Base-by-base conservation (phyloP, 768 basidiomycete species). In the Inosperma sp. region DNA sequence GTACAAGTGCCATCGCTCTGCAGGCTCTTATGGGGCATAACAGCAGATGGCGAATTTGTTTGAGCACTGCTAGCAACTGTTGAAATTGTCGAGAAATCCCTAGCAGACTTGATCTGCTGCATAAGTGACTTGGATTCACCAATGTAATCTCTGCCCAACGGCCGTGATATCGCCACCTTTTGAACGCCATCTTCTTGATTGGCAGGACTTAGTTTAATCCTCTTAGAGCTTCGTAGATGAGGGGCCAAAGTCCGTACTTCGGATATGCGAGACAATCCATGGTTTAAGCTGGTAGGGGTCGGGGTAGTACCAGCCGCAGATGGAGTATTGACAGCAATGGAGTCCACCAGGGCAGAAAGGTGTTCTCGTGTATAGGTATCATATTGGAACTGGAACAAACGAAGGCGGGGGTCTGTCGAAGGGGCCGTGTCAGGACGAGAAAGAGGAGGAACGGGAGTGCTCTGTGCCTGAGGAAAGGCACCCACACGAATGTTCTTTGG, bases 351-450 rank as follows among this genome's bases (percentile, higher is more conserved):
- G 0, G 89, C 92, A 2, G 91, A 92, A 35, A 98, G 80, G 63
- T 96, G 92, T 17, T 95, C 89, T 36, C 93, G 82, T 1, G 95
- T 99, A 62, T 89, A 94, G 0, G 95, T 97, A 66, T 99, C 95
- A 62, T 97, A 98, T 56, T 92, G 84, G 45, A 93, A 88, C 62
- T 93, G 88, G 69, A 98, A 97, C 30, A 97, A 76, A 10, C 86
- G 83, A 9, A 93, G 78, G 23, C 84, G 83, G 2, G 88, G 83
- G 61, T 91, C 88, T 22, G 83, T 86, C 22, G 68, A 35, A 26
- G 73, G 73, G 22, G 72, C 65, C 22, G 59, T 54, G 26, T 58
- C 56, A 25, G 64, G 59, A 31, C 67, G 52, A 37, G 58, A 57
- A 42, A 63, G 52, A 21, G 68, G 64, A 16, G 70, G 68, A 52